Percentiles rank a stretch among this genome's conserved stretches.
Conservation (phyloP, 2,329 filamentous ascomycete species). For the Trichoderma guizhouense region DNA sequence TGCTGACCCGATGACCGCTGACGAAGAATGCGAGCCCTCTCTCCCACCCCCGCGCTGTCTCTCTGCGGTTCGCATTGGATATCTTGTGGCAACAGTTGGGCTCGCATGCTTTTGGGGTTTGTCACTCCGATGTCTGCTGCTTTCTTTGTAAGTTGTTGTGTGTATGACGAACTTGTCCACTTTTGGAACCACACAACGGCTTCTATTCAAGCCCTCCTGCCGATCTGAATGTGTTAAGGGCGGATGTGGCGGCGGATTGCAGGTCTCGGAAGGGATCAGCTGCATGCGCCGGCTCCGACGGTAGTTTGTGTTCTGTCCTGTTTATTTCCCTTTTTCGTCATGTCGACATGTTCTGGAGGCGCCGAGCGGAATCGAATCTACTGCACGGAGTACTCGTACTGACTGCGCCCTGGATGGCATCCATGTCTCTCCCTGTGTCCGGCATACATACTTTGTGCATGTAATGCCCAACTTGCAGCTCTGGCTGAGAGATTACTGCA, state of each 20-base stretch:
- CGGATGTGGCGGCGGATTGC: conserved; percentile 13
- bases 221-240: conserved; percentile 5
- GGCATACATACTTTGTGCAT: not conserved
- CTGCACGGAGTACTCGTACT: not conserved
- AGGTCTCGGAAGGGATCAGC: conserved; percentile 14
- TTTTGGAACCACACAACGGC: not conserved
- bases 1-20: conserved; percentile 12
- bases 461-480: not conserved
- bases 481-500: conserved; percentile 2
- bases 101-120: not conserved
- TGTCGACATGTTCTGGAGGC: not conserved
- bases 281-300: conserved; percentile 13
- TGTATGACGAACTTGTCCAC: conserved; percentile 2
- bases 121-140: not conserved
- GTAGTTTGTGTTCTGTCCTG: not conserved
- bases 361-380: not conserved
- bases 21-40: conserved; percentile 6
- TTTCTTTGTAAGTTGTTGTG: not conserved
- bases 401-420: not conserved
- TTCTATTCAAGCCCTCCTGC: conserved; percentile 9
- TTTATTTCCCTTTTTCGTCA: not conserved
- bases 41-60: not conserved
- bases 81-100: conserved; percentile 8
- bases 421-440: not conserved
- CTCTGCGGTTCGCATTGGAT: not conserved